Evolutionary conservation across 352 stramenopile genomes (phyloP), one percentile per base, ranked within the genome.

Genomic region (Phytophthora quininea): DNA sequence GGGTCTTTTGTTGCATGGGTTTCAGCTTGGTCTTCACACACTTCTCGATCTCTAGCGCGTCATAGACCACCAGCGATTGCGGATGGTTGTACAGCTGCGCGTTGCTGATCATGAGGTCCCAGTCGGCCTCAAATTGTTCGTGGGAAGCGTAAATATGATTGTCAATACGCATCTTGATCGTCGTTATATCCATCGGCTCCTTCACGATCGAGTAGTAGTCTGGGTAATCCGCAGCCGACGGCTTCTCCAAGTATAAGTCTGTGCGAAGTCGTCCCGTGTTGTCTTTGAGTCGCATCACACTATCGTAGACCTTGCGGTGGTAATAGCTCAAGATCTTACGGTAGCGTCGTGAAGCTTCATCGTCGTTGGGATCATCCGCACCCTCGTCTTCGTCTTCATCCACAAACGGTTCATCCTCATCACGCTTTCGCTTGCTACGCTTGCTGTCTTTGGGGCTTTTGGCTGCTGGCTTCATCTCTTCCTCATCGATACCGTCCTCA

Each of bases 121-220:
- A 84, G 69, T 98, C 91, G 8, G 67, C 75, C 48, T 93, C 88
- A 65, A 96, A 91, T 57, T 81, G 58, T 11, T 70, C 71, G 63
- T 95, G 87, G 0, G 73, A 81, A 0, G 69, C 58, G 64, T 96
- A 96, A 37, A 77, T 62, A 54, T 91, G 82, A 37, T 64, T 64
- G 54, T 93, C 86, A 8, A 95, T 86, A 4, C 92, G 91, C 11
- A 45, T 51, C 47, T 93, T 94, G 64, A 98, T 97, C n/a, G 86
- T 94, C 37, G 69, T 53, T 11, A 98, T 75, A 57, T 95, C 89
- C 89, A 97, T 97, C 3, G 92, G 87, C 2, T 89, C 49, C 52
- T 82, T 90, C 46, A 98, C 86, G 51, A 97, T 90, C 48, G 85
- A 71, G 67, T 97, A 97, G 62, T 98, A 98, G 69, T 97, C 92